These are phyloP conservation scores for Rhizopus sp. DNA, from an alignment of 371 early-diverging fungal genomes.

Conservation along the genomic window DNA sequence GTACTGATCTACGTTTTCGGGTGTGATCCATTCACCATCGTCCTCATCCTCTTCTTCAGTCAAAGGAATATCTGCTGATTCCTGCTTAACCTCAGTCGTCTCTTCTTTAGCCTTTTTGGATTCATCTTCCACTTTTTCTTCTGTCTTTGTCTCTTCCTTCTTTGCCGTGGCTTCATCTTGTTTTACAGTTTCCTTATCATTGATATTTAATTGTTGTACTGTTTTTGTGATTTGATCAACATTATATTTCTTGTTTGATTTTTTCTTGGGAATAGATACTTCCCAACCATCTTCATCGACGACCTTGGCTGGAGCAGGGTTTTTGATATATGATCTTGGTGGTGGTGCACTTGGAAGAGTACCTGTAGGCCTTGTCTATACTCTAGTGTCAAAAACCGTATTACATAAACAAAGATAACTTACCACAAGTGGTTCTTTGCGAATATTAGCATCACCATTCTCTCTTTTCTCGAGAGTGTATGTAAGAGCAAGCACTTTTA, in stretches of 20 bases:
- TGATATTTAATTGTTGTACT: conserved; percentile 8
- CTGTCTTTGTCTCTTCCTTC: conserved; percentile 22
- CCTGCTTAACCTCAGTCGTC: conserved; percentile 46
- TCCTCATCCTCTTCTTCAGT: conserved; percentile 48
- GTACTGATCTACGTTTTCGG: conserved; percentile 76
- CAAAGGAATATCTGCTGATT: conserved; percentile 14
- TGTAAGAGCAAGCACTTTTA: conserved; percentile 88
- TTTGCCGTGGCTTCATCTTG: conserved; percentile 25
- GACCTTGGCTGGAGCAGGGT: conserved; percentile 19
- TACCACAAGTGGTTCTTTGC: conserved; percentile 63
- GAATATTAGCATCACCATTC: conserved; percentile 64
- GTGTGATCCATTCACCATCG: conserved; percentile 95
- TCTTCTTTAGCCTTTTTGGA: conserved; percentile 85
- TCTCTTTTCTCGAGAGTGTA: conserved; percentile 81
- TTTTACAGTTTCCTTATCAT: conserved; percentile 12
- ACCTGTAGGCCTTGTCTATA: conserved; percentile 42
- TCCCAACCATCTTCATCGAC: conserved; percentile 58
- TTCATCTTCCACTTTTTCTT: conserved; percentile 63
- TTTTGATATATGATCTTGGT: conserved; percentile 22
- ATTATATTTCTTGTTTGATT: conserved; percentile 23
- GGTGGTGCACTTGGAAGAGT: conserved; percentile 46
- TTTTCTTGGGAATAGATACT: conserved; percentile 38
- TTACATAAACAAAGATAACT: background rate
- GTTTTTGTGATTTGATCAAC: conserved; percentile 9
- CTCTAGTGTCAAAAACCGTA: background rate